A percentile compares a stretch with the other conserved stretches of the same genome.
Evolutionary conservation across 2,329 filamentous ascomycete species (phyloP).

Genomic region (Lachnellula arida): DNA sequence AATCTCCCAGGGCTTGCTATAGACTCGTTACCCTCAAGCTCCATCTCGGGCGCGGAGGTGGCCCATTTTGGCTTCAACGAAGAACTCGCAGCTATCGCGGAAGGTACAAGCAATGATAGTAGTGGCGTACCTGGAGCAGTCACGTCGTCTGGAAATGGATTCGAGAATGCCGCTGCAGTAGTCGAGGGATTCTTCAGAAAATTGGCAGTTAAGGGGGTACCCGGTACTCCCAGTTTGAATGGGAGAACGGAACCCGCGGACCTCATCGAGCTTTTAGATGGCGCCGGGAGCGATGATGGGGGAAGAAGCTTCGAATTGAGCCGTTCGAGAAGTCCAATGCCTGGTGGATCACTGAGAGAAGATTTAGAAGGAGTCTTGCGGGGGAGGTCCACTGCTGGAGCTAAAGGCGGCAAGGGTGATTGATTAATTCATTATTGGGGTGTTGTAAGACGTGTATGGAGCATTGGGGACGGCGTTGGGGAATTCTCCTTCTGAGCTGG

Average conservation of each 20-base stretch:
- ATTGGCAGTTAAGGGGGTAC: slow-evolving; percentile 60
- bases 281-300: slow-evolving; percentile 52
- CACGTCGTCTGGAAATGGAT: slow-evolving; percentile 41
- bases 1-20: slow-evolving; percentile 76
- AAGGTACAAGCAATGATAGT: slow-evolving; percentile 25
- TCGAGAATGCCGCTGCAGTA: slow-evolving; percentile 81
- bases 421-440: slow-evolving; percentile 1
- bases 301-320: slow-evolving; percentile 27
- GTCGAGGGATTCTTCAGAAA: slow-evolving; percentile 89
- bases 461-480: slow-evolving; percentile 52
- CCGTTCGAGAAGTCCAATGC: slow-evolving; percentile 15
- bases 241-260: slow-evolving; percentile 49
- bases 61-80: slow-evolving; percentile 49
- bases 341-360: slow-evolving; percentile 22
- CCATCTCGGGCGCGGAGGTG: slow-evolving; percentile 56
- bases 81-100: slow-evolving; percentile 40
- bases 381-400: slow-evolving; percentile 13
- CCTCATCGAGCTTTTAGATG: slow-evolving; percentile 67
- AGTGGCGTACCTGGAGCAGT: slow-evolving; percentile 25
- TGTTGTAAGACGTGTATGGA: not conserved
- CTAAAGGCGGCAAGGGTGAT: slow-evolving; percentile 25
- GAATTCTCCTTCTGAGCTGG: slow-evolving; percentile 46
- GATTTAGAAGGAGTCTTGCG: slow-evolving; percentile 17
- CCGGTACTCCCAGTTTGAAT: slow-evolving; percentile 42
- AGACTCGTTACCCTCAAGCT: slow-evolving; percentile 62